A percentile compares a stretch with the other conserved stretches of the same genome.
phyloP scores from a whole-genome alignment of 2,329 filamentous ascomycete species.

The Leptographium lundbergii region DNA sequence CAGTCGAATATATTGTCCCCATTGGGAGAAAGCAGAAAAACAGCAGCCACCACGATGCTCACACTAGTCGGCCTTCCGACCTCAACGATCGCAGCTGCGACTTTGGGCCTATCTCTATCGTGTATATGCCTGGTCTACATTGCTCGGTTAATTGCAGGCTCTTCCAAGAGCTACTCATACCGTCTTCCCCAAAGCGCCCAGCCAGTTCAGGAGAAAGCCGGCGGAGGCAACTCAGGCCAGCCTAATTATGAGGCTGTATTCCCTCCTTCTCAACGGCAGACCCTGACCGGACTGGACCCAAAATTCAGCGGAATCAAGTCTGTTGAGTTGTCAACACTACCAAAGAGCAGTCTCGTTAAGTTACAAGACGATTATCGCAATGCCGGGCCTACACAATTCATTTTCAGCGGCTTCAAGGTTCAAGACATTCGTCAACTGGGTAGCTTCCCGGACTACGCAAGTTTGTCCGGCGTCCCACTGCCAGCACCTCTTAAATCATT shows the following conservation, averaged over 20 bases:
- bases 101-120: neutral
- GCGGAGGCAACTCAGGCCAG: neutral
- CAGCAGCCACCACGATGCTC: neutral
- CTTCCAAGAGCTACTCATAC: neutral
- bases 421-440: slow-evolving; percentile 33
- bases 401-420: slow-evolving; percentile 3
- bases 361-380: neutral
- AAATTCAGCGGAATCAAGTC: neutral
- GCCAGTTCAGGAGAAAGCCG: neutral
- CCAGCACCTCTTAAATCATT: slow-evolving; percentile 48
- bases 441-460: slow-evolving; percentile 67
- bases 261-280: neutral
- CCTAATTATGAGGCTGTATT: neutral
- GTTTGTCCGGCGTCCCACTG: slow-evolving; percentile 60
- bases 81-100: neutral
- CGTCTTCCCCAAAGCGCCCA: neutral
- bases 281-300: neutral
- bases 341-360: neutral
- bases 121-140: neutral
- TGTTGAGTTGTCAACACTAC: neutral
- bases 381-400: neutral
- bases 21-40: neutral
- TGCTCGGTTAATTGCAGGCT: neutral
- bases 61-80: neutral
- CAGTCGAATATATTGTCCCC: neutral